Percentiles rank a stretch among this genome's conserved stretches.
Evolutionary conservation across 1,284 basidiomycete species (phyloP).

Genomic region (Takashimella koratensis): DNA sequence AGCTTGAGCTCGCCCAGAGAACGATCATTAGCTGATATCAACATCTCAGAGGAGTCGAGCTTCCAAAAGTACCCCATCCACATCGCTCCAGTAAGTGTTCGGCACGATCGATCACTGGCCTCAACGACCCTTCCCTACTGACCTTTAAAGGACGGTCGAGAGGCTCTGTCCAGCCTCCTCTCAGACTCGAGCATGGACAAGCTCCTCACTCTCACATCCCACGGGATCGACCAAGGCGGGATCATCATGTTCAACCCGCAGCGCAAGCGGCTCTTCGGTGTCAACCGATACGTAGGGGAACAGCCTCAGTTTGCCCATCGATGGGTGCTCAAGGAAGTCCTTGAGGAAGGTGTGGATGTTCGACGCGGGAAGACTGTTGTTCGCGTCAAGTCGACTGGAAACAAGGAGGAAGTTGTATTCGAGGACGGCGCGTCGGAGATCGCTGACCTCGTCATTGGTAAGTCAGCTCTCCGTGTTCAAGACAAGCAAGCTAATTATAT

Average conservation of each 20-base stretch:
- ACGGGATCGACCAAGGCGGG: slow-evolving; percentile 16
- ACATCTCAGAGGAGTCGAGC: slow-evolving; percentile 2
- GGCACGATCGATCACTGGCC: too few relatives aligned
- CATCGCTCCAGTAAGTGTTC: slow-evolving; percentile 7
- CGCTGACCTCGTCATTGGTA: slow-evolving; percentile 18
- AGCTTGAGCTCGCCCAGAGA: too few relatives aligned
- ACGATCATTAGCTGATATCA: not conserved
- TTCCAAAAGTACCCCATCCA: slow-evolving; percentile 11
- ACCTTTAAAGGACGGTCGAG: slow-evolving; percentile 9
- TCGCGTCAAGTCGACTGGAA: not conserved
- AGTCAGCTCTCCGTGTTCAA: not conserved
- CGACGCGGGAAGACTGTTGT: slow-evolving; percentile 7
- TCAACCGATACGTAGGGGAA: slow-evolving; percentile 9
- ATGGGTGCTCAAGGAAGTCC: not conserved
- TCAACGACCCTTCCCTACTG: too few relatives aligned
- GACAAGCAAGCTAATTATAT: not conserved
- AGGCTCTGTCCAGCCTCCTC: slow-evolving; percentile 39
- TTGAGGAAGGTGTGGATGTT: slow-evolving; percentile 7
- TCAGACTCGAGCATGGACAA: slow-evolving; percentile 59
- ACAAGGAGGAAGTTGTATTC: slow-evolving; percentile 8
- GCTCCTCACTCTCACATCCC: slow-evolving; percentile 50
- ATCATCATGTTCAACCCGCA: slow-evolving; percentile 5
- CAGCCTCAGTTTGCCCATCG: slow-evolving; percentile 15
- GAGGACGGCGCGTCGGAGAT: slow-evolving; percentile 7
- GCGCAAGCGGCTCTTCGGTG: slow-evolving; percentile 3